Evolutionary conservation across 176 grass and related monocot species (phyloP).

Genomic region (Stipa capillata): DNA sequence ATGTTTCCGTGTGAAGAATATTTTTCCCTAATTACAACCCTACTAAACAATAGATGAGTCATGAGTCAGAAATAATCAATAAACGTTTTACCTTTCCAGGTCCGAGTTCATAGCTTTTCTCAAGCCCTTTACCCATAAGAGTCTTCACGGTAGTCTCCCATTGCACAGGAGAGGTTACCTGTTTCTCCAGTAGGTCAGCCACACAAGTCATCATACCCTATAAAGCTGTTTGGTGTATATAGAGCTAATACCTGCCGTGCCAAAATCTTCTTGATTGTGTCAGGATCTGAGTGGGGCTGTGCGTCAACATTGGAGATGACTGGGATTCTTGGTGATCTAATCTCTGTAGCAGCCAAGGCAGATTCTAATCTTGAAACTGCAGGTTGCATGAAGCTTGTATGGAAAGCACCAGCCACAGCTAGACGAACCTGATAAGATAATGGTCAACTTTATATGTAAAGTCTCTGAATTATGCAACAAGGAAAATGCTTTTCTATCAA

Average conservation of each 20-base stretch:
- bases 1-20: not conserved
- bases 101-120: constrained; percentile 95
- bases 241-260: constrained; percentile 46
- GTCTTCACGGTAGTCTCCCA: constrained; percentile 87
- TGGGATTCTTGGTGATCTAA: constrained; percentile 70
- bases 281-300: constrained; percentile 65
- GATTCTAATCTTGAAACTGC: constrained; percentile 85
- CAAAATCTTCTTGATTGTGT: constrained; percentile 83
- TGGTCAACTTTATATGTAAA: not conserved
- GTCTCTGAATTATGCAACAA: not conserved
- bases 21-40: no score
- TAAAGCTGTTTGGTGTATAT: not conserved
- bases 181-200: not conserved
- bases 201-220: constrained; percentile 9
- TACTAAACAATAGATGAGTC: not conserved
- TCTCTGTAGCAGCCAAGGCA: constrained; percentile 63
- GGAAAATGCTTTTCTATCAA: not conserved
- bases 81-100: constrained; percentile 77
- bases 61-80: not conserved
- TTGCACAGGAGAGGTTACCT: constrained; percentile 92
- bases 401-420: constrained; percentile 87
- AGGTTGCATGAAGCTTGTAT: constrained; percentile 86
- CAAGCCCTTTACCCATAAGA: constrained; percentile 77
- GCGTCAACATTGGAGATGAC: constrained; percentile 98
- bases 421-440: constrained; percentile 57